phyloP scores from a whole-genome alignment of 345 rosid genomes.

The Linum usitatissimum region DNA sequence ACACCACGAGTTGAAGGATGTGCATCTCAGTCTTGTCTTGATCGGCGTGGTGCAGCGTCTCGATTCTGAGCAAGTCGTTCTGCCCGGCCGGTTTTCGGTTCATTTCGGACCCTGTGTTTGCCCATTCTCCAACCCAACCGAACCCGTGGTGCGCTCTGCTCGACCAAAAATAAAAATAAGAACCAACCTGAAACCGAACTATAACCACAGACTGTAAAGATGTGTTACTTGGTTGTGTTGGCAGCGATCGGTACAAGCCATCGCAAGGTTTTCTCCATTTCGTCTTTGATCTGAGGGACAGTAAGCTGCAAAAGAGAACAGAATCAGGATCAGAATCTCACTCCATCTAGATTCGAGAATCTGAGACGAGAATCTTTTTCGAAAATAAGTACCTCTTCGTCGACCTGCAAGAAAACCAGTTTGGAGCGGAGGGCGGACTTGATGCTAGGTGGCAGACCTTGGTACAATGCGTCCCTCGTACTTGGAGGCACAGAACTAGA shows the following conservation, averaged over 20 bases:
- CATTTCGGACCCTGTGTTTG: constrained; percentile 77
- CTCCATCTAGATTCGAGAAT: neutral
- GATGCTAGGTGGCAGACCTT: constrained; percentile 78
- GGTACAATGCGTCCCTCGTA: constrained; percentile 91
- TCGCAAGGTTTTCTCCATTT: constrained; percentile 90
- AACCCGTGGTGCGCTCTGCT: constrained; percentile 97
- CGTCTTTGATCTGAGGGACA: constrained; percentile 69
- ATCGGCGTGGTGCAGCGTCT: constrained; percentile 92
- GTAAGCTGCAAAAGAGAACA: constrained; percentile 46
- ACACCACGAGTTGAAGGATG: constrained; percentile 72
- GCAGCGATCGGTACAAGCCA: constrained; percentile 95
- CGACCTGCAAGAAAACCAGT: constrained; percentile 52
- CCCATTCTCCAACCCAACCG: constrained; percentile 99
- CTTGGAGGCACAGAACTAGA: constrained; percentile 88
- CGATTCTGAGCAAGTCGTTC: constrained; percentile 69
- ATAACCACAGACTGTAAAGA: neutral
- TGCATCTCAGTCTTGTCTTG: constrained; percentile 74
- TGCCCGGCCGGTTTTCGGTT: constrained; percentile 63
- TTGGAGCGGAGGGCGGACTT: constrained; percentile 74
- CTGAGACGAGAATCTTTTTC: too few relatives aligned
- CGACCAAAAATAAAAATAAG: constrained; percentile 6
- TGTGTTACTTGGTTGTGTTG: constrained; percentile 83
- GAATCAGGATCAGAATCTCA: too few relatives aligned
- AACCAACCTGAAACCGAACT: constrained; percentile 10
- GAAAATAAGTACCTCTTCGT: constrained; percentile 58